Percentiles rank a stretch among this genome's conserved stretches.
Evolutionary conservation across 371 early-diverging fungal species (phyloP).

Genomic region (Apophysomyces ossiformis): DNA sequence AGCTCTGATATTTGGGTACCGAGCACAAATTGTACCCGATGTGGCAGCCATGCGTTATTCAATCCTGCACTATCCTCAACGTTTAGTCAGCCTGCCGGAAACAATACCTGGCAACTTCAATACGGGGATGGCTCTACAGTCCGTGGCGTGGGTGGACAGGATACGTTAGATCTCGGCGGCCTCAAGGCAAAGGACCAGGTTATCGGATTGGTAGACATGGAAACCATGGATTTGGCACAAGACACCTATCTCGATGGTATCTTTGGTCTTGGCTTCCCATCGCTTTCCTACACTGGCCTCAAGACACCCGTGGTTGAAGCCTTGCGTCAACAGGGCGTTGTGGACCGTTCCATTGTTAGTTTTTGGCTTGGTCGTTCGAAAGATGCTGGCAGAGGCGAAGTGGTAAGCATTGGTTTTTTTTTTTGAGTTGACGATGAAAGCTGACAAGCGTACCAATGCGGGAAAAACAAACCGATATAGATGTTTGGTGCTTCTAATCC

Average conservation of each 20-base stretch:
- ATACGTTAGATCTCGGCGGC: conserved; percentile 46
- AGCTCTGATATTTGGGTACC: conserved; percentile 62
- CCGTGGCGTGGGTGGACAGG: conserved; percentile 42
- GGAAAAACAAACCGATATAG: conserved; percentile 19
- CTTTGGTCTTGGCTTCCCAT: conserved; percentile 58
- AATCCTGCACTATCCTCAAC: conserved; percentile 28
- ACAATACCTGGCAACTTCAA: conserved; percentile 35
- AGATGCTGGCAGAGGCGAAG: conserved; percentile 44
- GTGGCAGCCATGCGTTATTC: conserved; percentile 34
- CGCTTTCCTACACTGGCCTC: conserved; percentile 38
- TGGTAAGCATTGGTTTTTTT: conserved; percentile 28
- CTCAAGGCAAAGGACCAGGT: conserved; percentile 26
- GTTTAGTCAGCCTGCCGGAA: conserved; percentile 11
- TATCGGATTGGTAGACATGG: conserved; percentile 38
- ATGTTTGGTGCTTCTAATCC: conserved; percentile 43
- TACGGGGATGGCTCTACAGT: conserved; percentile 63
- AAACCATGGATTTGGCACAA: conserved; percentile 33
- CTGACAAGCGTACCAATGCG: background rate
- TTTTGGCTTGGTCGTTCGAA: conserved; percentile 37
- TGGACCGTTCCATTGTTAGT: conserved; percentile 36
- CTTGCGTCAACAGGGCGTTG: conserved; percentile 26
- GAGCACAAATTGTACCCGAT: conserved; percentile 32
- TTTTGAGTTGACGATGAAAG: background rate
- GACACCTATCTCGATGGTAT: conserved; percentile 58
- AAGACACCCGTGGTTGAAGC: conserved; percentile 31